A percentile compares a stretch with the other conserved stretches of the same genome.
Evolutionary conservation across 768 basidiomycete species (phyloP).

Genomic region (Pluteus cervinus): DNA sequence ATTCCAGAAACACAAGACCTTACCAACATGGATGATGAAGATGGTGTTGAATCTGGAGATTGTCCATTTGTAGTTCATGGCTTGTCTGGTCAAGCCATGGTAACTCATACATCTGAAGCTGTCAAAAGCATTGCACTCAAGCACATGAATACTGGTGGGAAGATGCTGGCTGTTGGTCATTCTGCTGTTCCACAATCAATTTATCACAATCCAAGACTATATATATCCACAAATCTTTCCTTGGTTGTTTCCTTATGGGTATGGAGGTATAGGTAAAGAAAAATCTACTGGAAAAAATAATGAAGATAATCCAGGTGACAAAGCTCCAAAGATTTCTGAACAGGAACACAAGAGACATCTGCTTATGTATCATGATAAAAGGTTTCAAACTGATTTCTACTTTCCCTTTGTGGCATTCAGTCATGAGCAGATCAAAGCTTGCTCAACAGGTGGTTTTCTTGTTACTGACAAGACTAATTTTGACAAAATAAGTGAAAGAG

Average conservation of each 20-base stretch:
- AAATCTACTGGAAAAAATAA: too few species aligned
- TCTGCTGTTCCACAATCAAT: slow-evolving; percentile 14
- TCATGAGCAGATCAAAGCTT: slow-evolving; percentile 29
- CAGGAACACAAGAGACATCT: slow-evolving; percentile 15
- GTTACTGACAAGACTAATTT: slow-evolving; percentile 20
- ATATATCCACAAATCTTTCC: not conserved
- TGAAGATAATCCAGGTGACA: too few species aligned
- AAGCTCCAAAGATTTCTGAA: slow-evolving; percentile 11
- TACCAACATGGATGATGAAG: slow-evolving; percentile 16
- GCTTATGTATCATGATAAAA: slow-evolving; percentile 32
- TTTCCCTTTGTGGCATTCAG: slow-evolving; percentile 36
- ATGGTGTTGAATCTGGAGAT: slow-evolving; percentile 14
- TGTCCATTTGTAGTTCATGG: slow-evolving; percentile 29
- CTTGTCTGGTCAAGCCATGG: slow-evolving; percentile 14
- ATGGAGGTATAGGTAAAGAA: too few species aligned
- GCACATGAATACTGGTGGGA: slow-evolving; percentile 16
- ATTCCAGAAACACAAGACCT: too few species aligned
- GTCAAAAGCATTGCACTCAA: slow-evolving; percentile 17
- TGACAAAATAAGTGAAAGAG: slow-evolving; percentile 13
- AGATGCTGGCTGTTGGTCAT: slow-evolving; percentile 22
- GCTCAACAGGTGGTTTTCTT: slow-evolving; percentile 19
- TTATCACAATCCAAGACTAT: slow-evolving; percentile 7
- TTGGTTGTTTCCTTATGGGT: too few species aligned
- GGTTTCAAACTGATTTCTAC: slow-evolving; percentile 27
- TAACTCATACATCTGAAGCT: slow-evolving; percentile 3